A percentile compares a stretch with the other conserved stretches of the same genome.
phyloP scores from a whole-genome alignment of 2,329 filamentous ascomycete genomes.

The Celoporthe dispersa region DNA sequence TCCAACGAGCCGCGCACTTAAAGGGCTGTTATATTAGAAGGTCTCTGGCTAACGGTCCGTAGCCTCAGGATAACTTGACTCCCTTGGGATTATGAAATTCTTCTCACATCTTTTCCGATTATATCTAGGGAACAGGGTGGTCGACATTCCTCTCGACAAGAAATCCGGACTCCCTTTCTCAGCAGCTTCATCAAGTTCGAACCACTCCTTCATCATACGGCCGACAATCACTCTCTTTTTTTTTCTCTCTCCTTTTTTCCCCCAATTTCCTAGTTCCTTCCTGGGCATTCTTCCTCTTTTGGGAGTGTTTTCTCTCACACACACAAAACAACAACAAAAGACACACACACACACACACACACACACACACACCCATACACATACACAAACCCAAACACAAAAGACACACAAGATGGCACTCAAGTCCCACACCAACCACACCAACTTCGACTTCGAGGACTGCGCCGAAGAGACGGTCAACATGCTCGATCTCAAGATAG shows the following conservation, averaged over 20 bases:
- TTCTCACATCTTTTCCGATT: constrained; percentile 7
- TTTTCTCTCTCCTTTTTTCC: background rate
- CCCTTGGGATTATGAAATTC: constrained; percentile 17
- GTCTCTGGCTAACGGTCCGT: constrained; percentile 21
- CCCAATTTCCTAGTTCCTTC: background rate
- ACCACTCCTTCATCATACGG: constrained; percentile 1
- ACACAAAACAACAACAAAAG: background rate
- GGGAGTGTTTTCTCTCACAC: background rate
- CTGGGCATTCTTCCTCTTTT: background rate
- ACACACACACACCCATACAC: background rate
- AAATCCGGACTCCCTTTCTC: constrained; percentile 18
- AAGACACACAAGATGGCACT: constrained; percentile 19
- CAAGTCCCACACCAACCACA: constrained; percentile 11
- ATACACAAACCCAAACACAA: no score
- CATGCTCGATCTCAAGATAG: constrained; percentile 22
- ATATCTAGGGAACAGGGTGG: constrained; percentile 21
- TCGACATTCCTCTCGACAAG: constrained; percentile 19
- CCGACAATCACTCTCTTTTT: background rate
- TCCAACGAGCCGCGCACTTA: constrained; percentile 28
- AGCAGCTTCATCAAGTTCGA: constrained; percentile 10
- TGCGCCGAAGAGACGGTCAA: constrained; percentile 17
- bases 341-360: background rate
- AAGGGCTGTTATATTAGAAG: constrained; percentile 23
- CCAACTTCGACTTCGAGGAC: constrained; percentile 11
- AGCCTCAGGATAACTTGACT: constrained; percentile 14